phyloP scores from a whole-genome alignment of 2,329 filamentous ascomycete species.

The Curvularia hawaiiensis region DNA sequence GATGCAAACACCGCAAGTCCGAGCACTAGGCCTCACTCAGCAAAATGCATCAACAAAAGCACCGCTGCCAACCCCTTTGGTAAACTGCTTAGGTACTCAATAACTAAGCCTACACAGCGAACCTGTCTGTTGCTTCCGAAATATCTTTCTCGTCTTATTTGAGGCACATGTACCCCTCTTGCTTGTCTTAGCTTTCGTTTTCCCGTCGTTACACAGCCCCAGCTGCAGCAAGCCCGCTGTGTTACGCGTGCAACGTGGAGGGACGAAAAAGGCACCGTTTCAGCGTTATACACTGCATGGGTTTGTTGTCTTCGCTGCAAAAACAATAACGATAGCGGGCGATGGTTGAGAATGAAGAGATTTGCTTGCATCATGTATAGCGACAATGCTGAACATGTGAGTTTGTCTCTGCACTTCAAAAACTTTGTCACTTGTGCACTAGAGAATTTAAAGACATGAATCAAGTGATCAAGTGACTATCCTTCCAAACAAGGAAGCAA shows the following conservation, averaged over 20 bases:
- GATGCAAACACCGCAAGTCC: background rate
- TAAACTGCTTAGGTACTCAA: background rate
- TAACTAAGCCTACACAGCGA: background rate
- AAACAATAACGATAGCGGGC: background rate
- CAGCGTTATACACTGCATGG: background rate
- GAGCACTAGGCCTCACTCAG: background rate
- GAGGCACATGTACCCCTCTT: background rate
- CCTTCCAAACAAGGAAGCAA: too few relatives aligned
- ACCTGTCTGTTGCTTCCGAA: background rate
- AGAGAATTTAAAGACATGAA: too few relatives aligned
- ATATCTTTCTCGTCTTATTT: background rate
- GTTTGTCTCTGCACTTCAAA: too few relatives aligned
- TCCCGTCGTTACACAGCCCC: background rate
- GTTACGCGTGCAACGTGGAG: background rate
- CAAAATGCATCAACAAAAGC: background rate
- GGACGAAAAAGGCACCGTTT: background rate
- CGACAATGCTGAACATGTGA: too few relatives aligned
- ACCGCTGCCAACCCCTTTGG: too few relatives aligned
- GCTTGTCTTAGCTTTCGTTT: background rate
- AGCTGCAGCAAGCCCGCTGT: background rate
- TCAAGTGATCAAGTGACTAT: too few relatives aligned
- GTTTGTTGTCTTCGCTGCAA: background rate
- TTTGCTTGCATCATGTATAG: too few relatives aligned
- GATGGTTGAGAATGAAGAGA: background rate
- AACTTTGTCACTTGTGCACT: too few relatives aligned